Evolutionary conservation across 2,329 filamentous ascomycete species (phyloP), one percentile per base, ranked within the genome.

Genomic region (Sporothrix inflata): DNA sequence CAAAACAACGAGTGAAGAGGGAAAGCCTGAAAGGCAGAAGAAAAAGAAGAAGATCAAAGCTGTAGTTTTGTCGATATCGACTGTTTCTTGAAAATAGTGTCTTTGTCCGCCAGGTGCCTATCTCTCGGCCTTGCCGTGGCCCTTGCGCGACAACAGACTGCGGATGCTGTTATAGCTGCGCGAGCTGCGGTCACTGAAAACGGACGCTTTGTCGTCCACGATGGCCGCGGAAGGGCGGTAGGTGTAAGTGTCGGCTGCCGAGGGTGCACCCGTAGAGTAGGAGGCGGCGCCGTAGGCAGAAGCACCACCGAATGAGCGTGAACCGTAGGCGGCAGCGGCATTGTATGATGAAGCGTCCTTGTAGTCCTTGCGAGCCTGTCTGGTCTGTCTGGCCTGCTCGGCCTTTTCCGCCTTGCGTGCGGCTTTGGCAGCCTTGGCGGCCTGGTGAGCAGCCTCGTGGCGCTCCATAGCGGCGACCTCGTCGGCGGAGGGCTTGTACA

Each of bases 191-290:
- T 73, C 75, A 47, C 75, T 76, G 40, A 75, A 72, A 61, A 78
- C 53, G 30, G 78, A 80, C 51, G 77, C 75, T 7, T 72, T 73
- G 75, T 78, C 77, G 34, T 72, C 57, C 2, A 42, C 24, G 24
- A 8, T 16, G 38, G 12, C 6, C 12, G 30, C 6, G 30, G 30
- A 34, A 34, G 21, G 24, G 11, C 38, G 11, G 16, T n/a, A 21
- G 57, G 16, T 21, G 30, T 61, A 40, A 7, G 30, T 8, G 16
- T 40, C 57, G 19, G 51, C 24, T 14, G 24, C 21, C 5, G 51
- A 55, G 11, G 51, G 24, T 14, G 21, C 51, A 30, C 47, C 47
- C 6, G 21, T 24, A 24, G 7, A 9, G 12, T 53, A 12, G n/a
- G 21, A 53, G 4, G 42, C 19, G 42, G 42, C 42, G 3, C 19